Evolutionary conservation across 108 stramenopile species (phyloP), one percentile per base, ranked within the genome.

Genomic region (Cyclotella baltica): DNA sequence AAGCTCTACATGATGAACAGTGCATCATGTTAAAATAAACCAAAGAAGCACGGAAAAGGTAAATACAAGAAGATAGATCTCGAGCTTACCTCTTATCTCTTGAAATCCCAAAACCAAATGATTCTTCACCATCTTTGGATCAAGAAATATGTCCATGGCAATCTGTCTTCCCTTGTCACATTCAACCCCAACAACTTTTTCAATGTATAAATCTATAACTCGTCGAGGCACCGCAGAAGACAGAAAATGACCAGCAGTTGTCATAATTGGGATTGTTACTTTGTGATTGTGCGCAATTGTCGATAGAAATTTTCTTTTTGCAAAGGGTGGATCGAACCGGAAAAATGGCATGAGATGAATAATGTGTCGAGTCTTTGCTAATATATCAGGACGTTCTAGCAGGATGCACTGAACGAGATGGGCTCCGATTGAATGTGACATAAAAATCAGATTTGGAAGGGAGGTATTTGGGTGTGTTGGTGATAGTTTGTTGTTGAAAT

Each of bases 401-500:
- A 80, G 77, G 18, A 95, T 50, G 51, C 85, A 88, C 80, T 95
- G 88, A 31, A 86, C 83, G 47, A 95, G 75, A 56, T 89, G 80
- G 51, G 85, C 81, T 6, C 94, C 94, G 66, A 95, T 90, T 33
- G 94, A 95, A 85, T 95, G 94, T 13, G 85, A 82, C 0, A 95
- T 40, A 37, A 91, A 92, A 31, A 95, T 87, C n/a, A 91, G 75
- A 59, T 71, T 69, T 36, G 89, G 88, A 6, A 22, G 10, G 6
- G 13, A 33, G 18, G 36, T 27, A 30, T 72, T 51, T 55, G 70
- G 22, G 20, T 20, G 34, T 77, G 48, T 57, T 62, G 31, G 10
- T 36, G 59, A 35, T 35, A 13, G 48, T 80, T 64, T 22, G 29
- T 37, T 18, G 3, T 57, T 55, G 69, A 50, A 75, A 28, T 85